A percentile compares a stretch with the other conserved stretches of the same genome.
Evolutionary conservation across 345 rosid genomes (phyloP).

Genomic region (Arabidopsis thaliana): DNA sequence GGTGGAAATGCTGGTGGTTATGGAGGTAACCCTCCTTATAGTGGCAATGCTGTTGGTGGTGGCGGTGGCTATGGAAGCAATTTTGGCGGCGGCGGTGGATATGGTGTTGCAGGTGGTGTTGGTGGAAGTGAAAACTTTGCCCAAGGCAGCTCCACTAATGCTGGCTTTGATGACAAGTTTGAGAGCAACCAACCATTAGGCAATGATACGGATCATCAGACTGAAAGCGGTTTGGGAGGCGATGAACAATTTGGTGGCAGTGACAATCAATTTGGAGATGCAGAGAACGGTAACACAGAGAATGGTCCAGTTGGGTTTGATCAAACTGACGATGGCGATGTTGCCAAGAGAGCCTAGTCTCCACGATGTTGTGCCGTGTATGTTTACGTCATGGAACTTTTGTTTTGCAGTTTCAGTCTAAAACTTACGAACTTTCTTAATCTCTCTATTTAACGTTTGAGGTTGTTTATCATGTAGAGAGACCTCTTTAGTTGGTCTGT

Average conservation of each 20-base stretch:
- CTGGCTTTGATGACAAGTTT: constrained; percentile 43
- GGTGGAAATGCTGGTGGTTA: constrained; percentile 30
- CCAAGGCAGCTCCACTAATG: constrained; percentile 46
- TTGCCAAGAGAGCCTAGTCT: constrained; percentile 70
- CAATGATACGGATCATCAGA: constrained; percentile 37
- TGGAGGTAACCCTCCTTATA: constrained; percentile 37
- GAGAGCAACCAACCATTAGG: constrained; percentile 37
- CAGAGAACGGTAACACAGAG: constrained; percentile 39
- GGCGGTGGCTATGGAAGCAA: constrained; percentile 44
- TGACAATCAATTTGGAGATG: constrained; percentile 47
- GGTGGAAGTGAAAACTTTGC: constrained; percentile 45
- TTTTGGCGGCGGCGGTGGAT: constrained; percentile 43
- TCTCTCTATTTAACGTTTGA: constrained; percentile 7
- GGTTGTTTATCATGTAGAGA: constrained; percentile 27
- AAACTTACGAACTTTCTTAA: constrained; percentile 26
- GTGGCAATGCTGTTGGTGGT: constrained; percentile 35
- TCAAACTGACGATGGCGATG: constrained; percentile 53
- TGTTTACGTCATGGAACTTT: constrained; percentile 25
- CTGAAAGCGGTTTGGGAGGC: constrained; percentile 21
- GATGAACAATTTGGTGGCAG: constrained; percentile 42
- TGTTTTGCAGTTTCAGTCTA: constrained; percentile 30
- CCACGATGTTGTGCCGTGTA: not conserved
- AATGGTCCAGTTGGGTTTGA: constrained; percentile 44
- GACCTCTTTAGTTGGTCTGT: constrained; percentile 28
- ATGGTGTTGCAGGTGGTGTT: constrained; percentile 43